Percentiles rank a stretch among this genome's conserved stretches.
phyloP scores from a whole-genome alignment of 2,329 filamentous ascomycete genomes.

The Aspergillus alliaceus region DNA sequence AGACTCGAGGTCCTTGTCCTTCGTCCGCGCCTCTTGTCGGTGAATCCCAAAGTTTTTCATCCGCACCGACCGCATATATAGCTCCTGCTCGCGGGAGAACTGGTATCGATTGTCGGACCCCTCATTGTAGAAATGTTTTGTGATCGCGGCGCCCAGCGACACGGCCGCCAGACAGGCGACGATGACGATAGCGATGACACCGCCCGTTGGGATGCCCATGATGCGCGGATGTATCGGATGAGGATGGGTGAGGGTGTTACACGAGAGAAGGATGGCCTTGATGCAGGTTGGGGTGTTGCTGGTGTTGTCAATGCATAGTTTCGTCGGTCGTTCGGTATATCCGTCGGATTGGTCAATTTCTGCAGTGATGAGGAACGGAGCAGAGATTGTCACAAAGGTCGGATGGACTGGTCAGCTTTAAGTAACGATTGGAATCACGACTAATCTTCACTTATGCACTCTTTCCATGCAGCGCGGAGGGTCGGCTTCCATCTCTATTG shows the following conservation, averaged over 20 bases:
- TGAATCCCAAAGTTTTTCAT: constrained; percentile 25
- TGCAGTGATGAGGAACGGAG: not conserved
- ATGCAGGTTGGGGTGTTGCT: not conserved
- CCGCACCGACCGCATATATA: constrained; percentile 34
- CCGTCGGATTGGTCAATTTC: not conserved
- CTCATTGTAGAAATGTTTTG: constrained; percentile 21
- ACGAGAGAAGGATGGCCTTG: not conserved
- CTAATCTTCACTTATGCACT: not conserved
- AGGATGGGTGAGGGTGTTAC: not conserved
- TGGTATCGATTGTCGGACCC: constrained; percentile 17
- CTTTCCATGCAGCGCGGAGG: not conserved
- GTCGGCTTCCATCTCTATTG: not conserved
- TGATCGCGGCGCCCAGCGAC: constrained; percentile 30
- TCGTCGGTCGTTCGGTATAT: no score
- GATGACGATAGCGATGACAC: constrained; percentile 34
- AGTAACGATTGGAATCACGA: not conserved
- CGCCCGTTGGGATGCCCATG: constrained; percentile 25
- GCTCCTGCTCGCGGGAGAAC: constrained; percentile 27
- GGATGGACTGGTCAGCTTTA: no score
- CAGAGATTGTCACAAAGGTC: no score
- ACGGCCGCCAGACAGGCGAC: constrained; percentile 30
- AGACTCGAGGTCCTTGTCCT: constrained; percentile 8
- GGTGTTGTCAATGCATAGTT: not conserved
- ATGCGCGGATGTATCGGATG: not conserved
- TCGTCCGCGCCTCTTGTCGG: constrained; percentile 20